Base-by-base conservation (phyloP, 352 stramenopile genomes). In the Phytophthora pseudosyringae region DNA sequence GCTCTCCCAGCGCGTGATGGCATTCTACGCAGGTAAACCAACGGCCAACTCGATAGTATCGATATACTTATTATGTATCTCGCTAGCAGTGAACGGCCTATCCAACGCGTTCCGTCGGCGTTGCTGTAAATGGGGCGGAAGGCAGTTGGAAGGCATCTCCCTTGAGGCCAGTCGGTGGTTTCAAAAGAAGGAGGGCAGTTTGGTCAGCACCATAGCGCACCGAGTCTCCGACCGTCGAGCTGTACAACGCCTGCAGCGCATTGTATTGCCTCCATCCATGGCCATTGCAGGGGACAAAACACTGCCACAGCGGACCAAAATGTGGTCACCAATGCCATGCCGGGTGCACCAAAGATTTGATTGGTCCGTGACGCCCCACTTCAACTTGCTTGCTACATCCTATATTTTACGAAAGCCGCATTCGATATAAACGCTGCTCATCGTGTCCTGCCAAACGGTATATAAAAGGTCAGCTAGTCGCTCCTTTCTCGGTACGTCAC, bases 141-240 rank as follows among this genome's bases (percentile, higher is more conserved):
- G 31, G 25, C 16, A 55, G 18, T 5, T 44, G 31, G 31, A 67
- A 60, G 47, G 40, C 26, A 15, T 60, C 35, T 40, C 43, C 41
- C 40, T 51, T 74, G 48, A 53, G 66, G 59, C 60, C 66, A 71
- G 67, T 64, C 31, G 64, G 46, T 59, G 51, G 26, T 60, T 60
- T 65, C 46, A 51, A 51, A 69, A 44, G 48, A 44, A 28, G 56
- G 36, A 59, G 31, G 31, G 28, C 39, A 25, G 13, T 31, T 57
- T 36, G 45, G 16, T 46, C 48, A 43, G 16, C 21, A 10, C 18
- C 41, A 10, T 38, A 25, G n/a, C 28, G 11, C 59, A 47, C 16
- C 32, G 46, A 45, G 52, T 52, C 43, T 33, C 21, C 48, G 35
- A 7, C 10, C 10, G 18, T 33, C 32, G 8, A 47, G 15, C 4